Percentiles rank a stretch among this genome's conserved stretches.
Conservation (phyloP, 2,329 filamentous ascomycete species). For the Acarospora socialis region DNA sequence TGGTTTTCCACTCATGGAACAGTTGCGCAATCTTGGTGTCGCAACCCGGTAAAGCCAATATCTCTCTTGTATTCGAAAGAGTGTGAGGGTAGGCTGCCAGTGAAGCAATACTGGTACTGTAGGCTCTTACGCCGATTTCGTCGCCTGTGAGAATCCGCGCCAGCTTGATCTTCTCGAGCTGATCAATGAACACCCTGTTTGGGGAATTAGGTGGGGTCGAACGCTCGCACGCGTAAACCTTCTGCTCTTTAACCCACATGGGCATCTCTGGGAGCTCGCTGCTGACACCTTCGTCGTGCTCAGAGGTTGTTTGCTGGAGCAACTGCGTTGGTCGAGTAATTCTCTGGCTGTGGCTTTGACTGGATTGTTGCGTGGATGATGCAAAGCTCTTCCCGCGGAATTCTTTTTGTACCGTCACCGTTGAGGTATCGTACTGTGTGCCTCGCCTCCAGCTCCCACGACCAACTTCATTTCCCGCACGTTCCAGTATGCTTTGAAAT, state of each 20-base stretch:
- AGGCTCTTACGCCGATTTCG: conserved; percentile 67
- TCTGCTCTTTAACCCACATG: conserved; percentile 48
- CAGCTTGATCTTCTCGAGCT: conserved; percentile 60
- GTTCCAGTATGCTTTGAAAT: conserved; percentile 11
- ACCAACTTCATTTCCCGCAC: conserved; percentile 5
- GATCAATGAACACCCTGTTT: conserved; percentile 60
- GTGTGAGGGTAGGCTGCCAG: conserved; percentile 64
- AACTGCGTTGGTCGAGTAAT: conserved; percentile 31
- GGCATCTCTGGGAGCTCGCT: conserved; percentile 50
- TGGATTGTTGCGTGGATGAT: conserved; percentile 14
- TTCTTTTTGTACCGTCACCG: conserved; percentile 9
- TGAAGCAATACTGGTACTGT: conserved; percentile 72
- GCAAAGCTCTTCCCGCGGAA: conserved; percentile 22
- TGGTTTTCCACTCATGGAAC: conserved; percentile 57
- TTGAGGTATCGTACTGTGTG: conserved; percentile 5
- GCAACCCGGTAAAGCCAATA: conserved; percentile 56
- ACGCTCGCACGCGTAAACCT: conserved; percentile 67
- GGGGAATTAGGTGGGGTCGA: conserved; percentile 54
- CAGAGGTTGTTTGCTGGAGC: conserved; percentile 58
- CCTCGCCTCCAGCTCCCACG: not conserved
- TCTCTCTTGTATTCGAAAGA: conserved; percentile 31
- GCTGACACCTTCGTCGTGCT: conserved; percentile 46
- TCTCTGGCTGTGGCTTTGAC: conserved; percentile 15
- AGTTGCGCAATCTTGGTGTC: conserved; percentile 64
- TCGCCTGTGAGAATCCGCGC: conserved; percentile 59